These are phyloP conservation scores for Sporothrix dimorphospora DNA, from an alignment of 2,329 filamentous ascomycete genomes.

Conservation along the genomic window DNA sequence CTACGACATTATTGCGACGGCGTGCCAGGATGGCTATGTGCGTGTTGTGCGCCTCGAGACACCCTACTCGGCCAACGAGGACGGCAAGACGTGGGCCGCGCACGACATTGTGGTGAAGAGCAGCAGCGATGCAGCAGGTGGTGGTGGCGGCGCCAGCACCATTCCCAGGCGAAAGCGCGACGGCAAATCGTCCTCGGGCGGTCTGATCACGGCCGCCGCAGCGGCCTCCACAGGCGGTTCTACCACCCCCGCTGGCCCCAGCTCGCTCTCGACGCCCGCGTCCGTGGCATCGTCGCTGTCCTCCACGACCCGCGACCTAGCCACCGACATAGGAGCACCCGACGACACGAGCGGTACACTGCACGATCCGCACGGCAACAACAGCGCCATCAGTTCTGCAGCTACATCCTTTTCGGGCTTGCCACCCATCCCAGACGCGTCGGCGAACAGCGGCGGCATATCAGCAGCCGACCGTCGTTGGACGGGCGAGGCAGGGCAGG, in stretches of 20 bases:
- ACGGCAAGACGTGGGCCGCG: constrained; percentile 55
- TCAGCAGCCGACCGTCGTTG: constrained; percentile 52
- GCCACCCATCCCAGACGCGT: constrained; percentile 43
- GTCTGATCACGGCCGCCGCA: constrained; percentile 21
- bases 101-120: constrained; percentile 48
- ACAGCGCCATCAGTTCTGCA: constrained; percentile 28
- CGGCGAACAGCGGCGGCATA: not conserved
- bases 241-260: constrained; percentile 15
- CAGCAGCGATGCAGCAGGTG: constrained; percentile 47
- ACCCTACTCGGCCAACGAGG: constrained; percentile 50
- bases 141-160: constrained; percentile 42
- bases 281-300: constrained; percentile 30
- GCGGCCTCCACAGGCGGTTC: constrained; percentile 8
- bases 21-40: constrained; percentile 87
- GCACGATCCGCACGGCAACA: constrained; percentile 16
- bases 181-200: constrained; percentile 6
- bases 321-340: not conserved
- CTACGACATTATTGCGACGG: constrained; percentile 87
- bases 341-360: not conserved
- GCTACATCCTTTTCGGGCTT: constrained; percentile 27
- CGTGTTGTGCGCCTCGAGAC: constrained; percentile 84
- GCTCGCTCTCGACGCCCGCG: constrained; percentile 19
- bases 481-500: constrained; percentile 64
- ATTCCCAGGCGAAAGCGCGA: constrained; percentile 19
- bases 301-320: constrained; percentile 25